A percentile compares a stretch with the other conserved stretches of the same genome.
Conservation (phyloP, 169 alveolate genomes). For the Eimeria zaria region DNA sequence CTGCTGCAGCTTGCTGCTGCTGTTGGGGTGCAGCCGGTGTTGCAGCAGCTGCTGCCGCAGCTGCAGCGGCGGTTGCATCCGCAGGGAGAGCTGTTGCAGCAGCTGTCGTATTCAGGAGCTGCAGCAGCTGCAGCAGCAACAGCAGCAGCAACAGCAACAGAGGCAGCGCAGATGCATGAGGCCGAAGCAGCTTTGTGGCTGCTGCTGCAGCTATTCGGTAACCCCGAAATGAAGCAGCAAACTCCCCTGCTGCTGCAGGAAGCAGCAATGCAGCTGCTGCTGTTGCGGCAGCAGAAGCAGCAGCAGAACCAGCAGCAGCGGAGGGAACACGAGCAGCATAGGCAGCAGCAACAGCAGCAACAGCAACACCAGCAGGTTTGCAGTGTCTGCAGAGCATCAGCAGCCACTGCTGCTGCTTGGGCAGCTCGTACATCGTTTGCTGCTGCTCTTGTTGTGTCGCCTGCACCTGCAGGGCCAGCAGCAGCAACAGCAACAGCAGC, state of each 20-base stretch:
- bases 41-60: slow-evolving; percentile 16
- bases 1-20: slow-evolving; percentile 55
- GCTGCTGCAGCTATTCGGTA: slow-evolving; percentile 26
- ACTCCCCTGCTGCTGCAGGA: slow-evolving; percentile 25
- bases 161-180: not conserved
- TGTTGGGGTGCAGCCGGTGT: slow-evolving; percentile 40
- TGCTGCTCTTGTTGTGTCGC: slow-evolving; percentile 20
- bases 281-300: not conserved
- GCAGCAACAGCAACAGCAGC: slow-evolving; percentile 8
- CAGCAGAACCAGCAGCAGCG: not conserved
- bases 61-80: slow-evolving; percentile 27
- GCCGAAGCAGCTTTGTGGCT: slow-evolving; percentile 19
- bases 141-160: slow-evolving; percentile 32
- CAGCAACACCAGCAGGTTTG: slow-evolving; percentile 4
- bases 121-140: too few relatives aligned
- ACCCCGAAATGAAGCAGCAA: not conserved
- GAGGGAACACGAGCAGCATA: not conserved
- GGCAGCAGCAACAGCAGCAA: slow-evolving; percentile 6
- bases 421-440: slow-evolving; percentile 18
- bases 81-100: slow-evolving; percentile 2
- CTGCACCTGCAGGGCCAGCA: not conserved
- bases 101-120: not conserved
- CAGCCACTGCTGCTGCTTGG: slow-evolving; percentile 6
- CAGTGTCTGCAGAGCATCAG: not conserved
- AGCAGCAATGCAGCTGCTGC: slow-evolving; percentile 38